A percentile compares a stretch with the other conserved stretches of the same genome.
phyloP scores from a whole-genome alignment of 306 rosid species.

The Urtica urens region DNA sequence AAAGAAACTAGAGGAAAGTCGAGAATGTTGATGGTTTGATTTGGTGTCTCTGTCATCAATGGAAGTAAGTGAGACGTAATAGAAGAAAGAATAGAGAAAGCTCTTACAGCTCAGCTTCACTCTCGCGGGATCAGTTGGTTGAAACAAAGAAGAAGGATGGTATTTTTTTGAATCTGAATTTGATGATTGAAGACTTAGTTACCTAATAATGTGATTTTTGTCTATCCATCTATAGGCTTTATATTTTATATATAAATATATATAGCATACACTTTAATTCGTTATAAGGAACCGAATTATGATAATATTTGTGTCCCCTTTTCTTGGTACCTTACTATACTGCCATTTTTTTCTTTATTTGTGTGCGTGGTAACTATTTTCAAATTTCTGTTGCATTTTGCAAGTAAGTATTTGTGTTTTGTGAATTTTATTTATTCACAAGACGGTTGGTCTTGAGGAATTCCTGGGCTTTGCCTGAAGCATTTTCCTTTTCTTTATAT shows the following conservation, averaged over 20 bases:
- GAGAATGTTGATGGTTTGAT: constrained; percentile 6
- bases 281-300: constrained; percentile 31
- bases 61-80: too few relatives aligned
- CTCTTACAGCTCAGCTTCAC: constrained; percentile 35
- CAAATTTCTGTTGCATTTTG: too few relatives aligned
- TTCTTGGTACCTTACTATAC: background rate
- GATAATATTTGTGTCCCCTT: constrained; percentile 8
- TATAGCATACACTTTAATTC: constrained; percentile 41
- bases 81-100: constrained; percentile 25
- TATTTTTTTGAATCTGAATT: constrained; percentile 22
- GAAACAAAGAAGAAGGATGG: constrained; percentile 17
- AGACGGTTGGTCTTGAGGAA: too few relatives aligned
- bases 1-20: constrained; percentile 6
- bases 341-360: too few relatives aligned
- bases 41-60: constrained; percentile 17
- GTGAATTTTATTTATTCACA: too few relatives aligned
- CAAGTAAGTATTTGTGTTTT: too few relatives aligned
- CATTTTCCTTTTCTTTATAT: too few relatives aligned
- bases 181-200: constrained; percentile 29
- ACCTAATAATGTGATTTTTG: constrained; percentile 55
- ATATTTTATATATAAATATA: constrained; percentile 32
- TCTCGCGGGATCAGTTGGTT: constrained; percentile 39
- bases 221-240: constrained; percentile 34
- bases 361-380: too few relatives aligned
- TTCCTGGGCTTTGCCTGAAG: too few relatives aligned